Base-by-base conservation (phyloP, 2,329 filamentous ascomycete genomes). In the Aaosphaeria arxii region DNA sequence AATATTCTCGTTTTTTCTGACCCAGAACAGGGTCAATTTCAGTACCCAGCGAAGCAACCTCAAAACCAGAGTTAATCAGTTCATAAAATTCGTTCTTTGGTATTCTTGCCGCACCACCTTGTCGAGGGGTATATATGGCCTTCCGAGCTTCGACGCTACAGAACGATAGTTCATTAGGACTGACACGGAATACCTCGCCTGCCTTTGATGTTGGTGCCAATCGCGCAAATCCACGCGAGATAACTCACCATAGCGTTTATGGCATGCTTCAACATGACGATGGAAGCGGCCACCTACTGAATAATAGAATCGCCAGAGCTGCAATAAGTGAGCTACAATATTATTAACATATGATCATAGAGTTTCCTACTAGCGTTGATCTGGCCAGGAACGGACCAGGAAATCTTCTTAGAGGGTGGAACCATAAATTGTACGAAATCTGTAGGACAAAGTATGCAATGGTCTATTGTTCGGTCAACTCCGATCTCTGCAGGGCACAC, bases 141-240 rank as follows among this genome's bases (percentile, higher is more conserved):
- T 68, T 67, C 62, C 71, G 77, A 4, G 64, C 60, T 2, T 63
- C 47, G 5, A 64, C 57, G 6, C 64, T 59, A 29, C 61, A 69
- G 57, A 77, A 79, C 2, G 74, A 71, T 3, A 80, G 67, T 51
- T 79, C 74, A 47, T 75, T 68, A 4, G 77, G 76, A 2, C 66
- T 67, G 31, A 76, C 61, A 5, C 77, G 72, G 5, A 80, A 74
- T 1, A 78, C 70, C 2, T 63, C 56, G 40, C 71, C 69, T 50
- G 7, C 17, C n/a, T 36, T 9, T 9, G 4, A 9, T 36, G 33
- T n/a, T 36, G 7, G 33, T n/a, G 33, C 33, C 33, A 36, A n/a
- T 9, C 33, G n/a, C 33, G 33, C 9, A 36, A 9, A 4, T 24
- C 17, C 17, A 24, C 17, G 17, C 17, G 17, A 24, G 17, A 24